Base-by-base conservation (phyloP, 1,284 basidiomycete genomes). In the Ustilago nuda region DNA sequence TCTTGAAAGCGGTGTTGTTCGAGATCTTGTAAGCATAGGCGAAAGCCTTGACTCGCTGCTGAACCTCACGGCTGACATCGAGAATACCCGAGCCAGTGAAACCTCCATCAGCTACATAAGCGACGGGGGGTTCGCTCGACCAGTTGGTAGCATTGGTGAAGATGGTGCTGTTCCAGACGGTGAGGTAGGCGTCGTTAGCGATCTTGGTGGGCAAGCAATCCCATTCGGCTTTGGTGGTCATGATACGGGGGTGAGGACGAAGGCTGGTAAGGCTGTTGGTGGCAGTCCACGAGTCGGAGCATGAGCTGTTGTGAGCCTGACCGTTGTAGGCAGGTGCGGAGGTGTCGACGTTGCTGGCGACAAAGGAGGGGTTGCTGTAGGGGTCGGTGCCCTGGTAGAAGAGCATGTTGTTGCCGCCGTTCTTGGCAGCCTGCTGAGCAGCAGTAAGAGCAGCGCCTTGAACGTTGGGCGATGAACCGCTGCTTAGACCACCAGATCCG, bases 191-290 rank as follows among this genome's bases (percentile, higher is more conserved):
- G 86, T 97, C 93, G 69, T 89, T 91, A 66, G 89, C 86, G 82
- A 98, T 98, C 78, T 95, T 89, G 12, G 91, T 72, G 15, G 85
- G 91, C 41, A 99, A 90, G 30, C 91, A 93, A 33, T 90, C 87
- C 96, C 97, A 98, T 87, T 95, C 94, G 89, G 94, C 95, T 15
- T 89, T 82, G 12, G 96, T 94, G 17, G 95, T 95, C 78, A 98
- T 92, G 72, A 99, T 89, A 71, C 94, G 92, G 27, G 96, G 96
- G 79, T 95, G 93, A 80, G 91, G 84, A 62, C 94, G 92, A 51
- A 92, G 88, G 60, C 85, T 87, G 37, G 91, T 37, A 91, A 89
- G 84, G 92, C 92, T 73, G 94, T 95, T 92, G 71, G 59, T 63
- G 73, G 82, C 8, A 72, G 80, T 61, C 84, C 85, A 78, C 67